Conservation (phyloP, 2,329 filamentous ascomycete species). For the Epichloe brachyelytri region DNA sequence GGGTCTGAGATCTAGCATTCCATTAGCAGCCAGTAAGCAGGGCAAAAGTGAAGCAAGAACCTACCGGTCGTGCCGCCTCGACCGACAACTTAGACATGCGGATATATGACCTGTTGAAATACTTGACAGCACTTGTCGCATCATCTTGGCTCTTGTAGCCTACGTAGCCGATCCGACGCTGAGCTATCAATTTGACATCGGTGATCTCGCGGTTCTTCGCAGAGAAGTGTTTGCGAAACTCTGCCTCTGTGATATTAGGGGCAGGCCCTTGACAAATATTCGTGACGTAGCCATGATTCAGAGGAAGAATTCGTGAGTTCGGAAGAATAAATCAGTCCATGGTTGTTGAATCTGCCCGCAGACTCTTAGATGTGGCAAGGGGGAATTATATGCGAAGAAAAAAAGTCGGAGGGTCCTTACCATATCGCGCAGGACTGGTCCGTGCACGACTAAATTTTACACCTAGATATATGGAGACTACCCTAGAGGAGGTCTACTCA, state of each 20-base stretch:
- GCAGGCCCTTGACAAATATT: conserved; percentile 70
- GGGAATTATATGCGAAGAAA: conserved; percentile 2
- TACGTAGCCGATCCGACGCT: conserved; percentile 87
- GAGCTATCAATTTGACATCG: conserved; percentile 81
- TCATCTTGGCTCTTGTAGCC: conserved; percentile 77
- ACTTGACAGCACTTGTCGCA: conserved; percentile 73
- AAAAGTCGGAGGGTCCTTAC: conserved; percentile 18
- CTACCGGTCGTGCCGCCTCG: conserved; percentile 72
- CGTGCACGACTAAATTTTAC: conserved; percentile 9
- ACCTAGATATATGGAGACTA: background rate
- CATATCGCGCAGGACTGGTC: conserved; percentile 10
- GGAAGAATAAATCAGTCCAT: background rate
- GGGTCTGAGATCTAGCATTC: conserved; percentile 34
- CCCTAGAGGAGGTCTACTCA: background rate
- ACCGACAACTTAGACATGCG: conserved; percentile 90
- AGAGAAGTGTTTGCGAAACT: conserved; percentile 82
- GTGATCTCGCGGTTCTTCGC: conserved; percentile 61
- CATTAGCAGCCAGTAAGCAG: conserved; percentile 17
- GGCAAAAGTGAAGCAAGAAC: conserved; percentile 13
- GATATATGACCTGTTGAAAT: conserved; percentile 92
- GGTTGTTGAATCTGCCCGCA: conserved; percentile 6
- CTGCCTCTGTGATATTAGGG: conserved; percentile 69
- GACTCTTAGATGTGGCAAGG: conserved; percentile 1
- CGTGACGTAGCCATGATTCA: conserved; percentile 47
- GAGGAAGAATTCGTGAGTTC: conserved; percentile 1